phyloP scores from a whole-genome alignment of 371 early-diverging fungal species.

The Haplosporangium sp. region DNA sequence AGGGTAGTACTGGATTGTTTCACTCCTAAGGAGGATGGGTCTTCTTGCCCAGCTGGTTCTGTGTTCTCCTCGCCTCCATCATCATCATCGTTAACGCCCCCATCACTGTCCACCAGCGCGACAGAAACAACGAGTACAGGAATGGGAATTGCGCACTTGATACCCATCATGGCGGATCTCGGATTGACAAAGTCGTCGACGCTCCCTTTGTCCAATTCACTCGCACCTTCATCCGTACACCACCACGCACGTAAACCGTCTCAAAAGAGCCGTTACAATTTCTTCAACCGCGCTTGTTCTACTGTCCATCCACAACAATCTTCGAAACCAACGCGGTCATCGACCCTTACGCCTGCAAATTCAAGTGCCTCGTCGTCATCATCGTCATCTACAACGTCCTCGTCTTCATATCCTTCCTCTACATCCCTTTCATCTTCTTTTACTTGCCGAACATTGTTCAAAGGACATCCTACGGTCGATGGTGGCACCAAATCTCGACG shows the following conservation, averaged over 20 bases:
- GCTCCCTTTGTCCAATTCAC: constrained; percentile 9
- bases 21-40: constrained; percentile 12
- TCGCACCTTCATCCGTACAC: constrained; percentile 3
- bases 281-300: constrained; percentile 38
- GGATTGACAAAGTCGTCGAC: constrained; percentile 25
- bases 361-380: constrained; percentile 18
- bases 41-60: not conserved
- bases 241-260: not conserved
- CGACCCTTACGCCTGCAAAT: constrained; percentile 9
- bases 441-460: not conserved
- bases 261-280: constrained; percentile 40
- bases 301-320: constrained; percentile 34
- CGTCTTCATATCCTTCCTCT: constrained; percentile 10
- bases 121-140: not conserved
- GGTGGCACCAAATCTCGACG: constrained; percentile 2
- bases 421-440: constrained; percentile 7
- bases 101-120: not conserved
- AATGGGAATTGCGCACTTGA: constrained; percentile 14
- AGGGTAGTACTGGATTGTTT: constrained; percentile 40
- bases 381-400: constrained; percentile 8
- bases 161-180: constrained; percentile 34
- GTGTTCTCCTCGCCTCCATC: not conserved
- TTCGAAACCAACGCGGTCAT: constrained; percentile 27
- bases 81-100: constrained; percentile 1
- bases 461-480: not conserved